Base-by-base conservation (phyloP, 495 filamentous ascomycete species). In the Aspergillus wentii region DNA sequence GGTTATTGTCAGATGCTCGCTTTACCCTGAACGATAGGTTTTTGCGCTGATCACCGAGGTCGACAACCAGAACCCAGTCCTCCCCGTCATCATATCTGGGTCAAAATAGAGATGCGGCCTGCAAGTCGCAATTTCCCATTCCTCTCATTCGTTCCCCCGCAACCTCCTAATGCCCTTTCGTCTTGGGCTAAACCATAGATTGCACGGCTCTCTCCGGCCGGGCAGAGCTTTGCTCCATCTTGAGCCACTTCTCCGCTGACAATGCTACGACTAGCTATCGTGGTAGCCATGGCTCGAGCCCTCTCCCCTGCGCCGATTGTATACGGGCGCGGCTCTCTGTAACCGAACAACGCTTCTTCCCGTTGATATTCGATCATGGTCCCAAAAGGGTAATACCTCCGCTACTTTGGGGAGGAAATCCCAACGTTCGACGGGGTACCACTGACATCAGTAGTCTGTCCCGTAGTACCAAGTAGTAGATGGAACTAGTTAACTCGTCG, bases 371-470 rank as follows among this genome's bases (percentile, higher is more conserved):
- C 32, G 30, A 23, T 6, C 23, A 9, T n/a, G 22, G 22, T 31
- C 40, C 43, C 16, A 51, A 57, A 51, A 30, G 19, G 42, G 48
- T 34, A 53, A 43, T 8, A 46, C 8, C 44, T 41, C 48, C 41
- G 40, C 28, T 20, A 32, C 26, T 16, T 18, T 33, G 39, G 39
- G 43, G n/a, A n/a, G n/a, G n/a, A n/a, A n/a, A 28, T 21, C 23
- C 13, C 45, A 38, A 31, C 37, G 20, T 43, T 31, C 28, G n/a
- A n/a, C n/a, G n/a, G n/a, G n/a, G n/a, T 17, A 22, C 23, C 27
- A 45, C 33, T 49, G 42, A 46, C 43, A 42, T 48, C 44, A 48
- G 35, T 20, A 28, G 21, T 31, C n/a, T n/a, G n/a, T n/a, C n/a
- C n/a, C n/a, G n/a, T n/a, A n/a, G n/a, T n/a, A n/a, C n/a, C n/a